Conservation (phyloP, 1,284 basidiomycete genomes). For the Anthracocystis panici-leucophaei region DNA sequence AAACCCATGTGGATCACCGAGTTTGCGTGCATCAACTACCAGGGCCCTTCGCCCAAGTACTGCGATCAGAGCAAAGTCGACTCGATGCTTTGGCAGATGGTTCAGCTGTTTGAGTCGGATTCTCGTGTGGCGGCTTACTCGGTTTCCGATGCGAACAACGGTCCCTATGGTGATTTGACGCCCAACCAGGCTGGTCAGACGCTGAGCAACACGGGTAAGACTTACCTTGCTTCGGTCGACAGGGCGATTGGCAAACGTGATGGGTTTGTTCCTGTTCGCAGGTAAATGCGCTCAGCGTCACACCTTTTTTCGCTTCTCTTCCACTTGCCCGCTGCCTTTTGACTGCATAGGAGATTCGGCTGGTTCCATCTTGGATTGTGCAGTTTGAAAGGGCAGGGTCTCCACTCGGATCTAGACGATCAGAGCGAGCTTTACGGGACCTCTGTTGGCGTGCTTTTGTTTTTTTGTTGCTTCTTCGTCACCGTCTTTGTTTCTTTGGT, state of each 20-base stretch:
- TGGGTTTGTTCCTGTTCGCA: slow-evolving; percentile 29
- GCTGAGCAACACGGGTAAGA: slow-evolving; percentile 39
- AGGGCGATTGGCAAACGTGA: slow-evolving; percentile 14
- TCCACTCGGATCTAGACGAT: slow-evolving; percentile 6
- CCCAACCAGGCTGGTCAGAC: slow-evolving; percentile 45
- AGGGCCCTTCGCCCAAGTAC: slow-evolving; percentile 41
- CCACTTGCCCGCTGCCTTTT: background rate
- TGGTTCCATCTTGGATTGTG: background rate
- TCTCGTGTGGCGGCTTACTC: slow-evolving; percentile 52
- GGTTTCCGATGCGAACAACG: slow-evolving; percentile 57
- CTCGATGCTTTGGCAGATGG: slow-evolving; percentile 42
- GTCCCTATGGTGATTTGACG: slow-evolving; percentile 42
- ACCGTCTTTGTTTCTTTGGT: background rate
- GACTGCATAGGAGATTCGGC: slow-evolving; percentile 1
- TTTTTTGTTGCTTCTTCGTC: background rate
- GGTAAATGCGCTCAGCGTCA: background rate
- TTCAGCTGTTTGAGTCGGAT: slow-evolving; percentile 55
- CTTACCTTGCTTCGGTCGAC: slow-evolving; percentile 38
- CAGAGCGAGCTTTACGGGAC: background rate
- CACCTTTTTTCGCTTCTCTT: background rate
- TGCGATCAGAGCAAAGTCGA: slow-evolving; percentile 49
- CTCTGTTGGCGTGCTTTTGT: background rate
- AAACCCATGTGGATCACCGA: slow-evolving; percentile 62
- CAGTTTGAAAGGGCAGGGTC: background rate
- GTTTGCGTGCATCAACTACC: slow-evolving; percentile 56